phyloP scores from a whole-genome alignment of 306 rosid species.

The Oxytropis ochrocephala region DNA sequence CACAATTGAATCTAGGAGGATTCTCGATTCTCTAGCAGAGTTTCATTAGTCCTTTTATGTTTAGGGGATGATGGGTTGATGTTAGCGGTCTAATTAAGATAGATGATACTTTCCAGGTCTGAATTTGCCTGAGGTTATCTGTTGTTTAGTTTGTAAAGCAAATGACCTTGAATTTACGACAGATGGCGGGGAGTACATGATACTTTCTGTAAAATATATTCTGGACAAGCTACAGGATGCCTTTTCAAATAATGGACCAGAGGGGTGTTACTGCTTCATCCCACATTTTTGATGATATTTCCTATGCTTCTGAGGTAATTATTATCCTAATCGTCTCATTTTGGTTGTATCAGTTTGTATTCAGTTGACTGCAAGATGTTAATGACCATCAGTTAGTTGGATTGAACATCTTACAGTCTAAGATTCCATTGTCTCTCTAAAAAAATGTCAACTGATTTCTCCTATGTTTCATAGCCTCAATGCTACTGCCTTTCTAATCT shows the following conservation, averaged over 20 bases:
- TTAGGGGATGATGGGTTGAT: no score
- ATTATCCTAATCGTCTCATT: background rate
- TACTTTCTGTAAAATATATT: slow-evolving; percentile 5
- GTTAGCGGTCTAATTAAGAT: background rate
- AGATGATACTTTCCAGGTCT: no score
- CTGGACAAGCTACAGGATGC: slow-evolving; percentile 53
- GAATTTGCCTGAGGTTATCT: no score
- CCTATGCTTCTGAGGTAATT: slow-evolving; percentile 58
- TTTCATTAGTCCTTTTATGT: background rate
- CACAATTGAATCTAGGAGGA: slow-evolving; percentile 2
- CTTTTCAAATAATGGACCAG: slow-evolving; percentile 65
- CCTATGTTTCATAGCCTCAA: background rate
- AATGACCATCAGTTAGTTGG: background rate
- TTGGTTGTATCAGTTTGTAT: background rate
- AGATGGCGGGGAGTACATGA: slow-evolving; percentile 28
- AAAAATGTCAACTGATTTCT: background rate
- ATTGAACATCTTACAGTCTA: background rate
- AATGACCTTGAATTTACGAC: slow-evolving; percentile 24
- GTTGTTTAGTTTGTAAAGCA: slow-evolving; percentile 8
- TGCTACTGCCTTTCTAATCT: background rate
- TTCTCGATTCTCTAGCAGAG: slow-evolving; percentile 6
- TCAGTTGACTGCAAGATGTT: background rate
- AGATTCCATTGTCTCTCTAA: background rate
- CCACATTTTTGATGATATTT: slow-evolving; percentile 51
- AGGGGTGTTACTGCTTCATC: slow-evolving; percentile 57